These are phyloP conservation scores for Oxyria digyna DNA, from an alignment of 148 eudicot genomes.

Conservation along the genomic window DNA sequence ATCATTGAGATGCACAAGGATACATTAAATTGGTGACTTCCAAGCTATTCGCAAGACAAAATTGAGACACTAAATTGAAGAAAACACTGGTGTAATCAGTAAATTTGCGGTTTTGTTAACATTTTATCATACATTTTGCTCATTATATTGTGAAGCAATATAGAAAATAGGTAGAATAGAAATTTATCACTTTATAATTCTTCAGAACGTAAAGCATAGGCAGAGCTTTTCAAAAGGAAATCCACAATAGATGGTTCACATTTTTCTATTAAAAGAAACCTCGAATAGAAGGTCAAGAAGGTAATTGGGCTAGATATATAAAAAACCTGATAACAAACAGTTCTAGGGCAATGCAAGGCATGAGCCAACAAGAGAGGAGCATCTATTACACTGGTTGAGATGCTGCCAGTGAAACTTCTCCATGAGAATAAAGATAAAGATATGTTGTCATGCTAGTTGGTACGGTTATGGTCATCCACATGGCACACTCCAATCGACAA, in stretches of 20 bases:
- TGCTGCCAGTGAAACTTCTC: slow-evolving; percentile 95
- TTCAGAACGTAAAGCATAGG: background rate
- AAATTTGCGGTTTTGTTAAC: too few species aligned
- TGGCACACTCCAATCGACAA: slow-evolving; percentile 73
- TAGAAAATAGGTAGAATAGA: background rate
- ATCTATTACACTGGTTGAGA: slow-evolving; percentile 99
- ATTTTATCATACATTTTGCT: background rate
- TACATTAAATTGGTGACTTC: background rate
- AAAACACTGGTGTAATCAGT: too few species aligned
- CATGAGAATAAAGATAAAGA: slow-evolving; percentile 97
- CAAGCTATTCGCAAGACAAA: background rate
- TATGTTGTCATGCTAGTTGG: slow-evolving; percentile 98
- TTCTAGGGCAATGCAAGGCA: slow-evolving; percentile 1
- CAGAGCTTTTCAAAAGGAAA: background rate
- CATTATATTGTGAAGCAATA: background rate
- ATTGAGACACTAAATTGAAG: background rate
- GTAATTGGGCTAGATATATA: too few species aligned
- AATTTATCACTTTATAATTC: background rate
- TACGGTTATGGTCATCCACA: slow-evolving; percentile 95
- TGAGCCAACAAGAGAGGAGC: slow-evolving; percentile 30
- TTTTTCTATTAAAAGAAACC: background rate
- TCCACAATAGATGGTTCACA: background rate
- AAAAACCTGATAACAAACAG: background rate
- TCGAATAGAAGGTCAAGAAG: too few species aligned
- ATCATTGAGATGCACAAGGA: background rate